phyloP scores from a whole-genome alignment of 257 asterid genomes.

The Salvia miltiorrhiza region DNA sequence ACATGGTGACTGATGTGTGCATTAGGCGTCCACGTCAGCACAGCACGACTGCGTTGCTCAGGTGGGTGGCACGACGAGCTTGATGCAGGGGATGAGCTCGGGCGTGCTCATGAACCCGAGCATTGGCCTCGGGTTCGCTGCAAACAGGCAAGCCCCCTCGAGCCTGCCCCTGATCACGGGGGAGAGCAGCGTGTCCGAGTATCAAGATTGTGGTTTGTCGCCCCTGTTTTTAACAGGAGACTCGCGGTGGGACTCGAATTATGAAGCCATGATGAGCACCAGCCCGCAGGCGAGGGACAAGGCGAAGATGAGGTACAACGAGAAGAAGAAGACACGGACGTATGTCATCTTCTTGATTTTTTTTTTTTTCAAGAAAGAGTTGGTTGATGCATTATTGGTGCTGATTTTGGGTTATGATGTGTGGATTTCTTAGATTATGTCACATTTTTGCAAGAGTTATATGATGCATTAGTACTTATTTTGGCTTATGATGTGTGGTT shows the following conservation, averaged over 20 bases:
- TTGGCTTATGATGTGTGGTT: no score
- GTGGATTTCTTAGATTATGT: not conserved
- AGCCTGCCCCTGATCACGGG: conserved; percentile 47
- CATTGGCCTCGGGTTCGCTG: conserved; percentile 42
- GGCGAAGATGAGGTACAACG: conserved; percentile 87
- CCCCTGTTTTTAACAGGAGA: conserved; percentile 46
- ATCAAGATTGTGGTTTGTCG: conserved; percentile 67
- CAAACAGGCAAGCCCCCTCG: conserved; percentile 46
- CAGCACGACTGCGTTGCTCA: conserved; percentile 50
- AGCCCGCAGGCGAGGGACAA: conserved; percentile 68
- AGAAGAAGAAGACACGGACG: conserved; percentile 80
- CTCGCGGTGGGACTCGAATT: conserved; percentile 57
- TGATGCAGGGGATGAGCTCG: conserved; percentile 43
- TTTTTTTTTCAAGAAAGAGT: not conserved
- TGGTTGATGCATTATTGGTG: not conserved
- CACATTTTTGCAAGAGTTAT: no score
- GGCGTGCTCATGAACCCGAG: conserved; percentile 46
- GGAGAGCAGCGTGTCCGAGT: conserved; percentile 54
- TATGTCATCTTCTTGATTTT: conserved; percentile 19
- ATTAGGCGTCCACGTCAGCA: conserved; percentile 51
- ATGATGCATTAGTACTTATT: no score
- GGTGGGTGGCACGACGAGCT: conserved; percentile 26
- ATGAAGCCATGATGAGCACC: conserved; percentile 34
- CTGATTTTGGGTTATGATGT: not conserved
- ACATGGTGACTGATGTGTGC: not conserved